phyloP scores from a whole-genome alignment of 1,284 basidiomycete genomes.

The Rhodotorula sp. region DNA sequence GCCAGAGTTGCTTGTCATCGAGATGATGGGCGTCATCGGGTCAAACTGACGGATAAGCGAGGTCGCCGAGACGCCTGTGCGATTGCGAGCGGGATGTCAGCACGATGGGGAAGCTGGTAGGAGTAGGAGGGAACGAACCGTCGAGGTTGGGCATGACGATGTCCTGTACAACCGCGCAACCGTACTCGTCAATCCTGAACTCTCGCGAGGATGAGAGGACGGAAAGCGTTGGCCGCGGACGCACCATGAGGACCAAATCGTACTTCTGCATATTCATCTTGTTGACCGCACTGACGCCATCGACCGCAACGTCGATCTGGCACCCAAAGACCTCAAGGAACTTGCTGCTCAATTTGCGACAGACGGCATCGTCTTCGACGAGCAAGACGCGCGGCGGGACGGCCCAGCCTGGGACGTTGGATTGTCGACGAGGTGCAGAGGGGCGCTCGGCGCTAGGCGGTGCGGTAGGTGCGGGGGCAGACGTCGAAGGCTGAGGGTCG shows the following conservation, averaged over 20 bases:
- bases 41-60: slow-evolving; percentile 92
- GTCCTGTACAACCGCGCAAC: slow-evolving; percentile 55
- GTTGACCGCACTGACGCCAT: slow-evolving; percentile 88
- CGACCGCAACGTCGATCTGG: slow-evolving; percentile 85
- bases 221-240: slow-evolving; percentile 46
- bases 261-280: slow-evolving; percentile 89
- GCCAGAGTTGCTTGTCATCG: slow-evolving; percentile 91
- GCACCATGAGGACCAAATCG: slow-evolving; percentile 88
- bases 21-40: slow-evolving; percentile 90
- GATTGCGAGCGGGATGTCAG: background rate
- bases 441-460: background rate
- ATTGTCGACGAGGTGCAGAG: slow-evolving; percentile 53
- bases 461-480: background rate
- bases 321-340: slow-evolving; percentile 95
- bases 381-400: slow-evolving; percentile 65
- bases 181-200: background rate
- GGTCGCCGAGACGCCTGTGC: slow-evolving; percentile 69
- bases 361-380: slow-evolving; percentile 93
- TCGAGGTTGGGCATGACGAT: slow-evolving; percentile 94
- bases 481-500: slow-evolving; percentile 8
- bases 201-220: too few relatives aligned
- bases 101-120: too few relatives aligned
- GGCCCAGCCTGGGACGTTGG: slow-evolving; percentile 63
- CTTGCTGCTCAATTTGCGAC: slow-evolving; percentile 80
- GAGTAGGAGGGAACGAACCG: slow-evolving; percentile 50